Base-by-base conservation (phyloP, 73 alveolate species). In the Symbiodinium pilosum region DNA sequence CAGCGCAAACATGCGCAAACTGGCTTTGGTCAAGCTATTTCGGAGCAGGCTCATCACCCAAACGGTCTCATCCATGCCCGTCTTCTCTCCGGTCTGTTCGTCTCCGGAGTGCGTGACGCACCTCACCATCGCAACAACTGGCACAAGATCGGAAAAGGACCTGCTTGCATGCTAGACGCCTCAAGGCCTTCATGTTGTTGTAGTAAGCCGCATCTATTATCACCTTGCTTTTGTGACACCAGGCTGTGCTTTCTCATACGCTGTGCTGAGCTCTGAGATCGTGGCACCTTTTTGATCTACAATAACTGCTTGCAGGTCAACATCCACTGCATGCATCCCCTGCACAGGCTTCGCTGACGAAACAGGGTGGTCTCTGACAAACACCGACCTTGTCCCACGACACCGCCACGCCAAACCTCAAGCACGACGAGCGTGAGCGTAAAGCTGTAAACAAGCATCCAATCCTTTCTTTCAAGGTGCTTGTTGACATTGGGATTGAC, bases 161-260 rank as follows among this genome's bases (percentile, higher is more conserved):
- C n/a, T 2, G 32, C n/a, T 5, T 34, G n/a, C 43, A 14, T n/a
- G 43, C 32, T 36, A 83, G 20, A 24, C 56, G 14, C 51, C 56
- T 41, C 68, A 92, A 42, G 36, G 98, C 98, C 92, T 92, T 92
- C 98, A 92, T 92, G 92, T 92, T 92, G 92, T 92, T 92, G 98
- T 92, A 92, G 84, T 92, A 92, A 9, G 83, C 98, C 7, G 98
- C 98, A 47, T 92, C 98, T 8, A 92, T 47, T 59, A 92, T 92
- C 84, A 91, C 96, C 94, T 87, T 73, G 86, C 30, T 39, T 71
- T 30, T n/a, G n/a, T 2, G 28, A 56, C 20, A 56, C 20, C 20
- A 1, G 77, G 32, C 1, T 2, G 20, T 24, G 28, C 28, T 56
- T 56, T 1, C 77, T 1, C 20, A 2, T 24, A 24, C 28, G 20